These are phyloP conservation scores for Phytophthora vignae DNA, from an alignment of 352 stramenopile genomes.

Conservation along the genomic window DNA sequence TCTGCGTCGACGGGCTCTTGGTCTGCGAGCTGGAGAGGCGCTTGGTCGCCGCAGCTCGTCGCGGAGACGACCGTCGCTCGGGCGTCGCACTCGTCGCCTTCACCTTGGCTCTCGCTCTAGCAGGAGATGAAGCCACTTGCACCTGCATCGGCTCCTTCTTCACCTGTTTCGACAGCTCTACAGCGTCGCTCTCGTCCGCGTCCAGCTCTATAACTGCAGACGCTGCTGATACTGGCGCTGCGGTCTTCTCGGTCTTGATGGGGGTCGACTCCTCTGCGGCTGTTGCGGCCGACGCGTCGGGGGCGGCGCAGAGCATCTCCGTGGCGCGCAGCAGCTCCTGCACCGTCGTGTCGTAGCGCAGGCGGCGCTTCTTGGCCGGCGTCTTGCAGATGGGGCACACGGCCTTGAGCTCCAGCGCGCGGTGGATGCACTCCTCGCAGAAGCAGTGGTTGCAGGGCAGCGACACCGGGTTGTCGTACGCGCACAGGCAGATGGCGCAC, in stretches of 20 bases:
- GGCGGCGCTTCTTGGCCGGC: constrained; percentile 75
- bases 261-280: background rate
- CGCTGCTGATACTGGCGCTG: too few species aligned
- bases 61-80: constrained; percentile 8
- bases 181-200: background rate
- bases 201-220: background rate
- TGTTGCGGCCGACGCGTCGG: background rate
- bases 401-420: constrained; percentile 79
- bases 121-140: constrained; percentile 4
- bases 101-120: constrained; percentile 3
- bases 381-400: constrained; percentile 88
- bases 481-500: constrained; percentile 87
- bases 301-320: constrained; percentile 52
- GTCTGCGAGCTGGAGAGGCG: constrained; percentile 11
- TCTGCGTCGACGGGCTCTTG: constrained; percentile 17
- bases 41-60: constrained; percentile 11
- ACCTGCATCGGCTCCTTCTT: constrained; percentile 11
- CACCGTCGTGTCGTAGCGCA: constrained; percentile 83
- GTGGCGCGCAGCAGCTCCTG: constrained; percentile 71
- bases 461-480: constrained; percentile 72
- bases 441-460: constrained; percentile 91
- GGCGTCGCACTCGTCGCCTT: constrained; percentile 9
- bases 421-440: constrained; percentile 89
- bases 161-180: background rate
- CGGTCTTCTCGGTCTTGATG: constrained; percentile 1